phyloP scores from a whole-genome alignment of 2,329 filamentous ascomycete genomes.

The Hypoxylon sp. region DNA sequence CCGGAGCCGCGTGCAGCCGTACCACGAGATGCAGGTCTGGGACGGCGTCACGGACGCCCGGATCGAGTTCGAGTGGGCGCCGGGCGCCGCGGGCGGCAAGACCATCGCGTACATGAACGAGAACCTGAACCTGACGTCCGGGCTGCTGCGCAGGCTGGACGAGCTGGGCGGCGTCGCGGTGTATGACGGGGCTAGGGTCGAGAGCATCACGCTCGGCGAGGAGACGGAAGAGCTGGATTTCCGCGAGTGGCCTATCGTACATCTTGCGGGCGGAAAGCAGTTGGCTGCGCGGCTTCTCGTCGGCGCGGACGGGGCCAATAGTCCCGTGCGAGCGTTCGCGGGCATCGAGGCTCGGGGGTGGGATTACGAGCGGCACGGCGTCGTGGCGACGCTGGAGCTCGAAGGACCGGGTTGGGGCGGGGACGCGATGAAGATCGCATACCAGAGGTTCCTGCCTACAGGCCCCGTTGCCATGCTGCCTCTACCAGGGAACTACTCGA shows the following conservation, averaged over 20 bases:
- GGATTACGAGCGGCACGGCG: slow-evolving; percentile 91
- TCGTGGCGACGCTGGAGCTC: slow-evolving; percentile 88
- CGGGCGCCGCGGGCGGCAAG: slow-evolving; percentile 59
- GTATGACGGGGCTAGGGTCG: slow-evolving; percentile 82
- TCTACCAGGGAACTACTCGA: slow-evolving; percentile 83
- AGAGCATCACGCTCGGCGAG: slow-evolving; percentile 81
- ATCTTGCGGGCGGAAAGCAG: slow-evolving; percentile 73
- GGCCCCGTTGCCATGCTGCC: slow-evolving; percentile 93
- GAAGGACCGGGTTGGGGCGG: slow-evolving; percentile 69
- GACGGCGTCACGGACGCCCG: slow-evolving; percentile 89
- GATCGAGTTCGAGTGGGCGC: slow-evolving; percentile 87
- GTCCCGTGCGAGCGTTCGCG: slow-evolving; percentile 89
- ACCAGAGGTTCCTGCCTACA: slow-evolving; percentile 93
- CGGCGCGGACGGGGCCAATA: slow-evolving; percentile 95
- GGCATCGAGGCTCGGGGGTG: slow-evolving; percentile 88
- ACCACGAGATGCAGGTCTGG: slow-evolving; percentile 98
- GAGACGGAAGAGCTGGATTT: slow-evolving; percentile 79
- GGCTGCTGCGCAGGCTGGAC: slow-evolving; percentile 77
- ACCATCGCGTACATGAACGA: slow-evolving; percentile 97
- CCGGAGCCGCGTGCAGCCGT: slow-evolving; percentile 80
- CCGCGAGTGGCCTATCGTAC: slow-evolving; percentile 87
- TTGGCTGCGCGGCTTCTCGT: slow-evolving; percentile 87
- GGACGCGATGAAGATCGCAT: slow-evolving; percentile 77
- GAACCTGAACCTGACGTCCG: slow-evolving; percentile 88
- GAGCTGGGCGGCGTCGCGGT: slow-evolving; percentile 77